Base-by-base conservation (phyloP, 192 early-diverging fungal species). In the Coemansia sp. region DNA sequence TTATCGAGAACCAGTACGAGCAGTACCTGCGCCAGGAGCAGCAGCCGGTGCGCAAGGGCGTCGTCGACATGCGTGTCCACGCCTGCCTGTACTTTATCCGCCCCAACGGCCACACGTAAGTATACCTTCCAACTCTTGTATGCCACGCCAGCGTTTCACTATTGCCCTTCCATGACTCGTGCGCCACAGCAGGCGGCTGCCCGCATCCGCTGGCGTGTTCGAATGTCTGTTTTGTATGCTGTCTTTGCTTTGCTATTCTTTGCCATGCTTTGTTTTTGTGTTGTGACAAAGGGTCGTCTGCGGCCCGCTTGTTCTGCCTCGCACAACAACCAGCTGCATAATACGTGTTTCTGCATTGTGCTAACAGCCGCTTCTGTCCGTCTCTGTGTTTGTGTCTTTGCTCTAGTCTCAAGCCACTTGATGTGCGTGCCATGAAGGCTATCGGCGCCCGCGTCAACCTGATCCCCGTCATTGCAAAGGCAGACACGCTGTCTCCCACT, bases 51-150 rank as follows among this genome's bases (percentile, higher is more conserved):
- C 87, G 97, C 70, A 89, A 92, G 59, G 88, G 91, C 62, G 83
- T 90, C 40, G 91, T 96, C 68, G 96, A 99, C 74, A 87, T 97
- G 87, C 88, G 97, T 50, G 96, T 99, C 28, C 94, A 99, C 84
- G 94, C 91, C 67, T 99, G 97, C 79, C 81, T 99, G 64, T 99
- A 99, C 85, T 99, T 99, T 79, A 96, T 99, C 81, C 94, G 91
- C 51, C 96, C 97, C 48, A 95, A 95, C 59, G 97, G 97, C 34
- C 96, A 98, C 85, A 98, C 91, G 78, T 81, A 81, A 81, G 78
- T 81, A 60, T 51, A 87, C 89, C 1, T 14, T 11, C 52, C 67
- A 69, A 57, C 54, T 38, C 30, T 36, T 25, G 32, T 63, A 48
- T 61, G 60, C 60, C 38, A 61, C 42, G 42, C 42, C 42, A 45